phyloP scores from a whole-genome alignment of 2,329 filamentous ascomycete species.

The Colletotrichum incanum region DNA sequence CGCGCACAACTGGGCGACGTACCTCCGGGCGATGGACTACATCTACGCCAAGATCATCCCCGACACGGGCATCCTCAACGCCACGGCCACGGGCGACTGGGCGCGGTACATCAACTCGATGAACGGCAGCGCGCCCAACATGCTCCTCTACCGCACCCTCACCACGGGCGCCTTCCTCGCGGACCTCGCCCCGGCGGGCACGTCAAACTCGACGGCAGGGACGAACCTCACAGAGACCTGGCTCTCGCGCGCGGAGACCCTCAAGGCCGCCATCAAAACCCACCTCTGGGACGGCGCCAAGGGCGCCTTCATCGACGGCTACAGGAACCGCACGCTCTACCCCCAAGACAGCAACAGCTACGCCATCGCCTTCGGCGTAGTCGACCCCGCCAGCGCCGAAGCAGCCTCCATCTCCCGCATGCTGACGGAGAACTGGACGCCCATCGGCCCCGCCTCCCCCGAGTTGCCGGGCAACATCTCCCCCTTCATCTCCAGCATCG shows the following conservation, averaged over 20 bases:
- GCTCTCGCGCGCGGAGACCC: constrained; percentile 56
- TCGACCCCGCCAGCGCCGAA: constrained; percentile 51
- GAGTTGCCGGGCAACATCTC: constrained; percentile 72
- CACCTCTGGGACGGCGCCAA: constrained; percentile 64
- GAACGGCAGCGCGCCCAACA: constrained; percentile 61
- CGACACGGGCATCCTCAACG: constrained; percentile 56
- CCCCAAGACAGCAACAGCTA: constrained; percentile 75
- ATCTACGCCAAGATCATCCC: constrained; percentile 47
- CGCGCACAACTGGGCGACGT: constrained; percentile 50
- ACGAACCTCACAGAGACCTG: constrained; percentile 56
- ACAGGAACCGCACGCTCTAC: constrained; percentile 64
- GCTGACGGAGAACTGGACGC: constrained; percentile 68
- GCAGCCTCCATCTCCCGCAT: constrained; percentile 59
- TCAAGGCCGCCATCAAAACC: constrained; percentile 62
- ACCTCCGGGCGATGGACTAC: constrained; percentile 50
- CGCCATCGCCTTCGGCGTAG: constrained; percentile 65
- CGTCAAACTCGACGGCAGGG: background rate
- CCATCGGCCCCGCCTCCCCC: constrained; percentile 68
- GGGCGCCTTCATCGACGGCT: constrained; percentile 70
- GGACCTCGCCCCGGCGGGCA: constrained; percentile 52
- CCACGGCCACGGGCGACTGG: constrained; percentile 67
- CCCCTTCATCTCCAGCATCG: constrained; percentile 72
- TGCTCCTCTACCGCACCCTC: constrained; percentile 70
- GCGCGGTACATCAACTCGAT: constrained; percentile 64
- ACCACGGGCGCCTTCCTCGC: constrained; percentile 67